These are phyloP conservation scores for Roridomyces roridus DNA, from an alignment of 768 basidiomycete genomes.

Conservation along the genomic window DNA sequence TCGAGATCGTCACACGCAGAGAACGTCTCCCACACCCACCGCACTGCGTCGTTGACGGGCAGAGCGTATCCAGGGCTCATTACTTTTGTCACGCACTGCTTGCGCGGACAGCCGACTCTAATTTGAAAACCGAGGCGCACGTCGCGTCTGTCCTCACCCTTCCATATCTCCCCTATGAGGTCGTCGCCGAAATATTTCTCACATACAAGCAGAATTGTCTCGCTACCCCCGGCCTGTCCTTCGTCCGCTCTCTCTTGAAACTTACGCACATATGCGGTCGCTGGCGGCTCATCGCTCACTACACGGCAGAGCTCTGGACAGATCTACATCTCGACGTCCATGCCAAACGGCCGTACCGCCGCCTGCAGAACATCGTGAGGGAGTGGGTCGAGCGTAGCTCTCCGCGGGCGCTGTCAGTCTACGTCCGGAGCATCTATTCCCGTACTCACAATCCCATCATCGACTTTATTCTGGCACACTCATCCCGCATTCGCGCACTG, in stretches of 20 bases:
- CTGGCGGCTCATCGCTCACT: constrained; percentile 5
- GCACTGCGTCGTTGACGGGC: too few species aligned
- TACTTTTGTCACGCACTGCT: too few species aligned
- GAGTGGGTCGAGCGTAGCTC: background rate
- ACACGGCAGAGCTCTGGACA: background rate
- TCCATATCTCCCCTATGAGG: too few species aligned
- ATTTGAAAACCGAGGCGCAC: too few species aligned
- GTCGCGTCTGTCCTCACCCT: too few species aligned
- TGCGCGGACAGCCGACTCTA: too few species aligned
- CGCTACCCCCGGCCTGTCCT: background rate
- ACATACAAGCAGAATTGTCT: background rate
- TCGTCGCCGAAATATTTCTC: constrained; percentile 5
- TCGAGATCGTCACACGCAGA: too few species aligned
- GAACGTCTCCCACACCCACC: too few species aligned
- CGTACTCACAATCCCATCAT: background rate
- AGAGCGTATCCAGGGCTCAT: too few species aligned
- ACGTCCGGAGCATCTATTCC: constrained; percentile 1
- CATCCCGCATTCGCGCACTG: constrained; percentile 1
- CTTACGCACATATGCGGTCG: constrained; percentile 2
- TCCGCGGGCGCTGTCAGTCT: background rate
- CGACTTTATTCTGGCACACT: background rate
- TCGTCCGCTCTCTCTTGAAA: background rate
- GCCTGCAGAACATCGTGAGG: background rate
- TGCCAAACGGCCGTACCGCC: background rate
- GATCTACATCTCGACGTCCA: too few species aligned